A percentile compares a stretch with the other conserved stretches of the same genome.
phyloP scores from a whole-genome alignment of 2,329 filamentous ascomycete genomes.

The Penicillium sp. region DNA sequence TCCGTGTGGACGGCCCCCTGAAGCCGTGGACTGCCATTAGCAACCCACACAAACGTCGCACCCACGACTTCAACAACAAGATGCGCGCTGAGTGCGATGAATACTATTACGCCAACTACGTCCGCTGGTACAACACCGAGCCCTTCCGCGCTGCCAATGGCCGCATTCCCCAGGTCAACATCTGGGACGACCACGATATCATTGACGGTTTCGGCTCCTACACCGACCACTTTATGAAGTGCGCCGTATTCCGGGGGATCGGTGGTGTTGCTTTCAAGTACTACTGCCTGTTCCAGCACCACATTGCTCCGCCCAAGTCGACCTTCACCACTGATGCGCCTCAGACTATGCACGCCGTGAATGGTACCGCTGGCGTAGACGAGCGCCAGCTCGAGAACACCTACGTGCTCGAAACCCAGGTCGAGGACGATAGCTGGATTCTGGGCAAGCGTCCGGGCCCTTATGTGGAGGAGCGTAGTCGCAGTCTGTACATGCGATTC shows the following conservation, averaged over 20 bases:
- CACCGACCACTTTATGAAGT: conserved; percentile 63
- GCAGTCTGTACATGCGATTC: conserved; percentile 60
- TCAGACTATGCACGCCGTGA: conserved; percentile 48
- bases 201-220: conserved; percentile 65
- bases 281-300: conserved; percentile 66
- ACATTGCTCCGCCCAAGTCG: conserved; percentile 75
- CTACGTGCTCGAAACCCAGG: conserved; percentile 60
- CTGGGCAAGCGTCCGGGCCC: conserved; percentile 67
- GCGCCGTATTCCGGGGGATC: conserved; percentile 61
- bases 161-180: conserved; percentile 61
- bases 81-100: conserved; percentile 57
- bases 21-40: conserved; percentile 59
- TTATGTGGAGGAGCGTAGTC: conserved; percentile 59
- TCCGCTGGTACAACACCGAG: conserved; percentile 65
- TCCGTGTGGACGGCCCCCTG: conserved; percentile 78
- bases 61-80: conserved; percentile 61
- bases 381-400: conserved; percentile 68
- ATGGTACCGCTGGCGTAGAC: conserved; percentile 55
- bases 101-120: conserved; percentile 60
- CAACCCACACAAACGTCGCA: conserved; percentile 57
- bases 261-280: conserved; percentile 57
- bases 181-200: conserved; percentile 64
- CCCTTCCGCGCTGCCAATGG: conserved; percentile 57
- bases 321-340: conserved; percentile 76
- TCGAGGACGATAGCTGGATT: conserved; percentile 69